These are phyloP conservation scores for Diaporthe humulicola DNA, from an alignment of 2,329 filamentous ascomycete genomes.

Conservation along the genomic window DNA sequence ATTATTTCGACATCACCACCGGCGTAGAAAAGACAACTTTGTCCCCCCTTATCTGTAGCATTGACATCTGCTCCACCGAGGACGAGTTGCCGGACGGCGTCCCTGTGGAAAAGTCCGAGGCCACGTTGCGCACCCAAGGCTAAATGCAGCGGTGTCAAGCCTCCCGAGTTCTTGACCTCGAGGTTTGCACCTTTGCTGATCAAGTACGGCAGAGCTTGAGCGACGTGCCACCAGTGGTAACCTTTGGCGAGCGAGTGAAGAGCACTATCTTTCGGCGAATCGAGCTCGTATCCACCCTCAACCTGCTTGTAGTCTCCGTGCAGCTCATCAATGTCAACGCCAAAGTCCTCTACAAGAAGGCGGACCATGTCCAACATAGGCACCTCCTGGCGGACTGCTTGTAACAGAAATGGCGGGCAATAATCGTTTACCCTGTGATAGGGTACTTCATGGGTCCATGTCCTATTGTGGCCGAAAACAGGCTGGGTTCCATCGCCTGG, in stretches of 20 bases:
- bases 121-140: not conserved
- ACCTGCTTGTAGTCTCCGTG: not conserved
- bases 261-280: not conserved
- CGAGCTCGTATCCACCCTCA: not conserved
- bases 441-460: not conserved
- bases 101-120: not conserved
- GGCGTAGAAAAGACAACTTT: not conserved
- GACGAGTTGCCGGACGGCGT: not conserved
- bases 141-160: not conserved
- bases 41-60: not conserved
- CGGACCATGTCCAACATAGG: not conserved
- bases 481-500: not conserved
- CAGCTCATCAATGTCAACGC: not conserved
- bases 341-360: not conserved
- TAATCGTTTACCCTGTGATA: not conserved
- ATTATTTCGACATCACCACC: not conserved
- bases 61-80: not conserved
- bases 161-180: not conserved
- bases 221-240: not conserved
- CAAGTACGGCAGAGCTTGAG: not conserved
- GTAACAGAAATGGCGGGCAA: not conserved
- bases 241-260: constrained; percentile 1
- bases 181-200: not conserved
- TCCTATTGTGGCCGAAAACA: not conserved
- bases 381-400: not conserved